Evolutionary conservation across 2,329 filamentous ascomycete genomes (phyloP), one percentile per base, ranked within the genome.

Genomic region (Botrytis tulipae): DNA sequence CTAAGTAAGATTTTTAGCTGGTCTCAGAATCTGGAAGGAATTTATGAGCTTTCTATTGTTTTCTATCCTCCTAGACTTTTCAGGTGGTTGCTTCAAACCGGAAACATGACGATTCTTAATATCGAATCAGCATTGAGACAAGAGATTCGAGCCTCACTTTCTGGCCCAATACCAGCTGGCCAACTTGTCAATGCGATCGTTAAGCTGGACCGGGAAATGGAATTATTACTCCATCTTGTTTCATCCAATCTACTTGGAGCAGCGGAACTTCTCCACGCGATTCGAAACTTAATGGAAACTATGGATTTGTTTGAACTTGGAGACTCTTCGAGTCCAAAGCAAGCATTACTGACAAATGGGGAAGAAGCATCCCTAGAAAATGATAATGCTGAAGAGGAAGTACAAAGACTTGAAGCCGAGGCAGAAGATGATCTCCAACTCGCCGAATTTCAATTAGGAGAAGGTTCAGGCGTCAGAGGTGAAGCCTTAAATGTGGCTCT

Each of bases 401-500:
- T 83, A 1, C 81, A 82, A 46, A 82, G 76, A 86, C 85, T 85
- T 87, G 84, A 92, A 60, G 89, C 90, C 74, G 84, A 87, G 72
- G 84, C 90, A 0, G 88, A 91, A 78, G 84, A 89, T 59, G 90
- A 93, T 79, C 86, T 95, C 66, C 87, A 90, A 71, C 85, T 90
- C 73, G 92, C 91, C 6, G 87, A 93, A 75, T 89, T 89, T 69
- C 89, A 92, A 75, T 84, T 94, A 7, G 87, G 89, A 69, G 86
- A 89, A 76, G 90, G 91, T 44, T 87, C 90, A 61, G 86, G 87
- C 75, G 85, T 88, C 71, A 88, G 91, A 46, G 89, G 88, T 61
- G 85, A 88, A 63, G 89, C 90, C 8, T 83, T 95, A 18, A 91
- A 90, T 37, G 84, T 90, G 25, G 91, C 92, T 0, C 89, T 95